Percentiles rank a stretch among this genome's conserved stretches.
Conservation (phyloP, 2,329 filamentous ascomycete genomes). For the Fusarium sp. region DNA sequence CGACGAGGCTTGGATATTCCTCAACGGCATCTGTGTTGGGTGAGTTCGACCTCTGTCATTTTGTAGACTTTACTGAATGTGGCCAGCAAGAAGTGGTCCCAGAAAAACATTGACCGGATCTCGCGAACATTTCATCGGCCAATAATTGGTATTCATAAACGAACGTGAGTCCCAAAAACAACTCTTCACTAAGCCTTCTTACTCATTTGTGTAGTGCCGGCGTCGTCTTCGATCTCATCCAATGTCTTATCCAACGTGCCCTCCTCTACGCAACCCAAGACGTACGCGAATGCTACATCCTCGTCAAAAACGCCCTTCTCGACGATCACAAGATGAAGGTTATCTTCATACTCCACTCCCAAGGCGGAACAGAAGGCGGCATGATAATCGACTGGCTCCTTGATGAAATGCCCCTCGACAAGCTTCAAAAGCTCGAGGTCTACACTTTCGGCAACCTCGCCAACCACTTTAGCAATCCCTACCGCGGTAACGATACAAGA, state of each 20-base stretch:
- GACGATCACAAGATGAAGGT: conserved; percentile 15
- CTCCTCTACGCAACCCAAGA: conserved; percentile 26
- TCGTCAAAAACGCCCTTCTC: conserved; percentile 22
- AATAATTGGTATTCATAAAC: conserved; percentile 21
- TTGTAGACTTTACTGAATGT: background rate
- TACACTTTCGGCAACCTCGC: conserved; percentile 29
- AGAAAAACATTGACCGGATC: conserved; percentile 24
- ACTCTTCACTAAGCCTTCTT: fast-evolving
- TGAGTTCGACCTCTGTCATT: background rate
- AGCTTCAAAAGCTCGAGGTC: conserved; percentile 23
- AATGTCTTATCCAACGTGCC: conserved; percentile 22
- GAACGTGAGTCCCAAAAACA: background rate
- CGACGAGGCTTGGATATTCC: conserved; percentile 26
- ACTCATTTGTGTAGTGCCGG: background rate
- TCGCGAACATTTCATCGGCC: conserved; percentile 23
- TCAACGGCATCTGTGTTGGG: conserved; percentile 29
- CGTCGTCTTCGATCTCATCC: conserved; percentile 21
- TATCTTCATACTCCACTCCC: conserved; percentile 17
- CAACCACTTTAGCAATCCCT: conserved; percentile 28
- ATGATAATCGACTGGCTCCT: conserved; percentile 32
- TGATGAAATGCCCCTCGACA: conserved; percentile 14
- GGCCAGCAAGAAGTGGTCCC: conserved; percentile 15
- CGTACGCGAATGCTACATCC: conserved; percentile 20
- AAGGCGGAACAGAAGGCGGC: conserved; percentile 22
- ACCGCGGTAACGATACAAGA: background rate